These are phyloP conservation scores for Immersiella caudata DNA, from an alignment of 495 filamentous ascomycete species.

Conservation along the genomic window DNA sequence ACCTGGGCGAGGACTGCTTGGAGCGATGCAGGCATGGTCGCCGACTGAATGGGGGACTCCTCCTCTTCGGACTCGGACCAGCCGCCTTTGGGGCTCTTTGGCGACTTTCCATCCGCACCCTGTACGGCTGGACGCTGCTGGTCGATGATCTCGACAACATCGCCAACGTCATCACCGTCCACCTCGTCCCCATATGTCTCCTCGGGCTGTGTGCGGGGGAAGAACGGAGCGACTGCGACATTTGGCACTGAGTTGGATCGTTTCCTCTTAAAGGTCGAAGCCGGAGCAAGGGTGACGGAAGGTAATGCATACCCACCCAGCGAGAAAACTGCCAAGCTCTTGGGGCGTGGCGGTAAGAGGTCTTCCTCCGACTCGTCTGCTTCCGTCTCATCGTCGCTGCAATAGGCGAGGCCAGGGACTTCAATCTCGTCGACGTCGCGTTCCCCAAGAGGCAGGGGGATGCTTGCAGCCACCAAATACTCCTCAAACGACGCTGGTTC, in stretches of 20 bases:
- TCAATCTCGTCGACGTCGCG: slow-evolving; percentile 77
- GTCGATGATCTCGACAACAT: neutral
- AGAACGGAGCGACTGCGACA: slow-evolving; percentile 33
- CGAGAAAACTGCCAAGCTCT: slow-evolving; percentile 61
- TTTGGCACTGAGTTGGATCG: slow-evolving; percentile 60
- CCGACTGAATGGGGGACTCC: neutral
- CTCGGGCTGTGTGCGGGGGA: slow-evolving; percentile 13
- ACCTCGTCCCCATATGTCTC: slow-evolving; percentile 3
- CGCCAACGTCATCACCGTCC: neutral
- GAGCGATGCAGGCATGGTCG: slow-evolving; percentile 6
- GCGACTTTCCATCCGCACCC: neutral
- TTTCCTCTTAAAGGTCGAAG: slow-evolving; percentile 49
- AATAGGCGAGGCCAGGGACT: slow-evolving; percentile 61
- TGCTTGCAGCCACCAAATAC: slow-evolving; percentile 50
- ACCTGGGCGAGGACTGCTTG: neutral
- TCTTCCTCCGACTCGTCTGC: slow-evolving; percentile 49
- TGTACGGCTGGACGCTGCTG: neutral
- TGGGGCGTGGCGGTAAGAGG: slow-evolving; percentile 49
- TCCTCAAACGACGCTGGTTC: slow-evolving; percentile 32
- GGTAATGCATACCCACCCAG: neutral
- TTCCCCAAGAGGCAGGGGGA: slow-evolving; percentile 67
- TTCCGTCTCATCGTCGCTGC: slow-evolving; percentile 62
- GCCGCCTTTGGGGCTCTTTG: neutral
- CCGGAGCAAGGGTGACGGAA: slow-evolving; percentile 34
- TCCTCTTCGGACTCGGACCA: slow-evolving; percentile 4